Percentiles rank a stretch among this genome's conserved stretches.
Conservation (phyloP, 768 basidiomycete species). For the Tulasnella sp. region DNA sequence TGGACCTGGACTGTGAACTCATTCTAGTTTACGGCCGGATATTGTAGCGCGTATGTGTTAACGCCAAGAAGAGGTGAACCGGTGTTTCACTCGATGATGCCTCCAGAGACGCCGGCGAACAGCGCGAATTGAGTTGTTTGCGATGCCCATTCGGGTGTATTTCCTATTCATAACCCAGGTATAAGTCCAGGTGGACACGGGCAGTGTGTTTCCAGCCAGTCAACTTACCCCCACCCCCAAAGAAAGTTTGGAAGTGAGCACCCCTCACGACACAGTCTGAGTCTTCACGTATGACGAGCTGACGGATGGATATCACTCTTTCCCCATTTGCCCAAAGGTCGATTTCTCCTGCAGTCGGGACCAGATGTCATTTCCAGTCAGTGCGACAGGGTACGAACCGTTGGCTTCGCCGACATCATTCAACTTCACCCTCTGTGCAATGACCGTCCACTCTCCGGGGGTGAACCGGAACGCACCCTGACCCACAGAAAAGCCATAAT, state of each 20-base stretch:
- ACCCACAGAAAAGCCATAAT: conserved; percentile 55
- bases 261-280: conserved; percentile 44
- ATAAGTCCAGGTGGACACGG: too few species aligned
- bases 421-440: conserved; percentile 56
- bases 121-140: conserved; percentile 50
- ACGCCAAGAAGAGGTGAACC: too few species aligned
- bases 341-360: conserved; percentile 54
- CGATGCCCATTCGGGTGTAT: conserved; percentile 38
- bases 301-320: conserved; percentile 46
- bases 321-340: conserved; percentile 53
- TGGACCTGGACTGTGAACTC: too few species aligned
- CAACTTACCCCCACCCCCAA: conserved; percentile 55
- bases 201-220: too few species aligned
- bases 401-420: conserved; percentile 60
- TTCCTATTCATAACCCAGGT: conserved; percentile 30
- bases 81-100: conserved; percentile 34
- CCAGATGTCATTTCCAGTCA: not conserved
- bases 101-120: conserved; percentile 60
- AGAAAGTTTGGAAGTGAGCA: conserved; percentile 68
- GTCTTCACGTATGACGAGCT: conserved; percentile 42
- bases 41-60: too few species aligned
- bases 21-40: too few species aligned
- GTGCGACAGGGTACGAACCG: conserved; percentile 30
- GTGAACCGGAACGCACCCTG: conserved; percentile 55
- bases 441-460: conserved; percentile 53